Evolutionary conservation across 225 moss, liverwort and hornwort species (phyloP).

Genomic region (Marchantia polymorpha): DNA sequence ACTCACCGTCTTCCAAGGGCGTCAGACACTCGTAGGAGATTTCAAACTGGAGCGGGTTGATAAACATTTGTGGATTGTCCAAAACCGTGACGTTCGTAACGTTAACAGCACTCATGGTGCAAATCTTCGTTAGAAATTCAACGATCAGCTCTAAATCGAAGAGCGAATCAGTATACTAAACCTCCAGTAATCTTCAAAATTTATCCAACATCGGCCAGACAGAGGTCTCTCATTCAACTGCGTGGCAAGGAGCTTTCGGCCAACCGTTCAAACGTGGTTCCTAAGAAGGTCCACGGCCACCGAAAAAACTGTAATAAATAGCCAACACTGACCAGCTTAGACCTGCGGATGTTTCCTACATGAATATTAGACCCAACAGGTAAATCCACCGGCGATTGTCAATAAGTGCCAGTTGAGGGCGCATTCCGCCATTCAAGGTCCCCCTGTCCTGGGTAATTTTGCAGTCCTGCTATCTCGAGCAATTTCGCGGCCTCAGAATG

Average conservation of each 20-base stretch:
- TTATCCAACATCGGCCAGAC: background rate
- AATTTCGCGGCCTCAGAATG: background rate
- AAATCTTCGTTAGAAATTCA: background rate
- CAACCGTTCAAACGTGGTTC: background rate
- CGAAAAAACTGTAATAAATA: too few species aligned
- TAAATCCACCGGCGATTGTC: too few species aligned
- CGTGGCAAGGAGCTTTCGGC: background rate
- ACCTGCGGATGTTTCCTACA: too few species aligned
- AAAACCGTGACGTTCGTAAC: constrained; percentile 88
- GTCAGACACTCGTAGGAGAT: constrained; percentile 91
- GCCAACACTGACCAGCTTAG: too few species aligned
- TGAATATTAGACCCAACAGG: too few species aligned
- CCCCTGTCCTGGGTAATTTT: too few species aligned
- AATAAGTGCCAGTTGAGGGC: too few species aligned
- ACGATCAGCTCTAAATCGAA: background rate
- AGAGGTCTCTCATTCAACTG: background rate
- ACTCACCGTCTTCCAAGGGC: constrained; percentile 83
- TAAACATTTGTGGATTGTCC: constrained; percentile 93
- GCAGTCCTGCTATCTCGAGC: too few species aligned
- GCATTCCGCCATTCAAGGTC: background rate
- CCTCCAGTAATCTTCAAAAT: background rate
- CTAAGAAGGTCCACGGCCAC: too few species aligned
- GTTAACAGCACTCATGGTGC: constrained; percentile 82
- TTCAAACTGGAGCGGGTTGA: constrained; percentile 87
- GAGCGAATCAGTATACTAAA: background rate